Base-by-base conservation (phyloP, 2,329 filamentous ascomycete genomes). In the Cyphellophora attinorum region DNA sequence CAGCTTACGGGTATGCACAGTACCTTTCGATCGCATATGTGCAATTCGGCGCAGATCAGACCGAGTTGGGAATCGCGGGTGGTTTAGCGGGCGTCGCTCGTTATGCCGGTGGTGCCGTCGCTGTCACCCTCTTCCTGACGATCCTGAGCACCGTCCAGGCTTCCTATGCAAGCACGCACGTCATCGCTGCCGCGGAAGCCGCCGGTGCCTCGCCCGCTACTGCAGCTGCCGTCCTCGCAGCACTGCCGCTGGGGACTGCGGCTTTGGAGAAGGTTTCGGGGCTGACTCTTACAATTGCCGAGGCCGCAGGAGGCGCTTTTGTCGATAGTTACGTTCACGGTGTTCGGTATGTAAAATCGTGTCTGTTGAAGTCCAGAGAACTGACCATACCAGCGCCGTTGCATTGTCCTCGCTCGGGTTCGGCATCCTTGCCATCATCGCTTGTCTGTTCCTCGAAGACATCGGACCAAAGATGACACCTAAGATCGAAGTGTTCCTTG, bases 21-120 rank as follows among this genome's bases (percentile, higher is more conserved):
- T 67, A 67, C 35, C 49, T 68, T 12, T 61, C 58, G n/a, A 68
- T 71, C 42, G 62, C 65, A 2, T 61, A 64, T 40, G 64, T 61
- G 5, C 66, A 69, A 45, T 60, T 68, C 38, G 65, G 64, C 11
- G 64, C 65, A 3, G 57, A 64, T 16, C 67, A 70, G 40, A 56
- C 60, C 12, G 63, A 68, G 31, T 55, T 70, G 0, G 66, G 66
- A 11, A 58, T 65, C 11, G 54, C 53, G 27, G 62, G 62, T 21
- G 64, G 61, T 31, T 53, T 65, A 8, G 54, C 57, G 4, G 63
- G 64, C 14, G 58, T 63, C 4, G 57, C 60, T 17, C 54, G 64
- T 4, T 68, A 61, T 40, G 59, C 61, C 3, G 61, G 60, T 29
- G 62, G 62, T 16, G 53, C 32, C 46, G 54, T 67, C 31, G 61